A percentile compares a stretch with the other conserved stretches of the same genome.
Evolutionary conservation across 2,329 filamentous ascomycete species (phyloP).

Genomic region (Clarireedia homoeocarpa): DNA sequence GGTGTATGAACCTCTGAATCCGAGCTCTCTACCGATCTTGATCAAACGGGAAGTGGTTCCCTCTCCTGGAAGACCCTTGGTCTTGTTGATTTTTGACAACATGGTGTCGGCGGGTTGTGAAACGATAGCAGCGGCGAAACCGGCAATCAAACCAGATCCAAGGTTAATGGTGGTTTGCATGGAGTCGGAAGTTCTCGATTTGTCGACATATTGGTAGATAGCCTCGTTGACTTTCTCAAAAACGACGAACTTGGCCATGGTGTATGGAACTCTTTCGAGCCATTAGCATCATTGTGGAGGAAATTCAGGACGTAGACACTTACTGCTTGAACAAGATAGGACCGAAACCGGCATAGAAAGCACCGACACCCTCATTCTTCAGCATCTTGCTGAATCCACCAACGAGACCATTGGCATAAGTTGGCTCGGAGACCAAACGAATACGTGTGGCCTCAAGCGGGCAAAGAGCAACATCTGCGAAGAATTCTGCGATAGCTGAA

Average conservation of each 20-base stretch:
- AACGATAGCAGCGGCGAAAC: constrained; percentile 81
- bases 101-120: constrained; percentile 91
- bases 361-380: constrained; percentile 73
- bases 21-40: constrained; percentile 85
- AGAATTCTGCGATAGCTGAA: constrained; percentile 57
- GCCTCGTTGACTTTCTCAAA: constrained; percentile 81
- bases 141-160: constrained; percentile 65
- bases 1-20: constrained; percentile 66
- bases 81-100: constrained; percentile 96
- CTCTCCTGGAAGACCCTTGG: constrained; percentile 78
- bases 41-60: constrained; percentile 71
- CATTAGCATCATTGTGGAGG: not conserved
- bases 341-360: constrained; percentile 88
- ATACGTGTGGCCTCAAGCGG: constrained; percentile 90
- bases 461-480: constrained; percentile 77
- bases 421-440: constrained; percentile 82
- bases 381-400: constrained; percentile 77
- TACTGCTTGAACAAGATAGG: constrained; percentile 78
- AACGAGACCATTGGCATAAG: constrained; percentile 72
- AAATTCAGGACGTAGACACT: constrained; percentile 25
- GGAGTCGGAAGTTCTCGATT: constrained; percentile 57
- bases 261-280: constrained; percentile 66
- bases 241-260: constrained; percentile 92
- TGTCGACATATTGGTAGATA: constrained; percentile 63
- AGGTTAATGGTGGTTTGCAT: constrained; percentile 77